These are phyloP conservation scores for Entomortierella parvispora DNA, from an alignment of 192 early-diverging fungal species.

Conservation along the genomic window DNA sequence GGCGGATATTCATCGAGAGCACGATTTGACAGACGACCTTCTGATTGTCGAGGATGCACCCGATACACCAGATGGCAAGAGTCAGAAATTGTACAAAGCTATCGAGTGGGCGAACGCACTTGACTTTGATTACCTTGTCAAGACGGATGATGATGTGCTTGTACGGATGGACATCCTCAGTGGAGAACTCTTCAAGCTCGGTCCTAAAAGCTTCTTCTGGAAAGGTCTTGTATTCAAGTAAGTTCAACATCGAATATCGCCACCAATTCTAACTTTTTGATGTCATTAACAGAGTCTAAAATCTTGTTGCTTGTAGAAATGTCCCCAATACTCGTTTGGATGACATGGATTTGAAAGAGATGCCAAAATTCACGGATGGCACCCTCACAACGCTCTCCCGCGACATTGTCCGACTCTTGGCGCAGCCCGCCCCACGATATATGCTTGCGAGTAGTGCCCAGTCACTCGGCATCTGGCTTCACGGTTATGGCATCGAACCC, in stretches of 20 bases:
- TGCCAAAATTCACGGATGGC: conserved; percentile 64
- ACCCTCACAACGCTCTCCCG: conserved; percentile 62
- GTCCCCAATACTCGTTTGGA: conserved; percentile 46
- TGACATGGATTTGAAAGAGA: conserved; percentile 49
- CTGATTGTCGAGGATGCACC: conserved; percentile 53
- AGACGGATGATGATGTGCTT: conserved; percentile 66
- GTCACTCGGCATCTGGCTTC: conserved; percentile 65
- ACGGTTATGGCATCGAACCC: conserved; percentile 61
- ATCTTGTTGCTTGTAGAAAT: conserved; percentile 8
- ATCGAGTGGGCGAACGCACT: conserved; percentile 59
- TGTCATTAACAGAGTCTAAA: background rate
- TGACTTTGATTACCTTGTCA: conserved; percentile 62
- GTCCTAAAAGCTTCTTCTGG: conserved; percentile 57
- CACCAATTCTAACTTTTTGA: background rate
- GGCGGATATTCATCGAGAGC: conserved; percentile 50
- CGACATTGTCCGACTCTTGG: conserved; percentile 57
- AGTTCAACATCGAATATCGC: background rate
- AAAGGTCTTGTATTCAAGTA: conserved; percentile 58
- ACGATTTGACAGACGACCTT: conserved; percentile 49
- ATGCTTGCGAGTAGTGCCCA: conserved; percentile 62
- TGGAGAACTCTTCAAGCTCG: conserved; percentile 52
- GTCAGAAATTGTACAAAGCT: conserved; percentile 57
- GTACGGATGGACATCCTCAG: conserved; percentile 62
- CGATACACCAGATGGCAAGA: conserved; percentile 56
- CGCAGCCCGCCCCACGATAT: conserved; percentile 56